Evolutionary conservation across 495 filamentous ascomycete species (phyloP).

Genomic region (Penicillium lagena): DNA sequence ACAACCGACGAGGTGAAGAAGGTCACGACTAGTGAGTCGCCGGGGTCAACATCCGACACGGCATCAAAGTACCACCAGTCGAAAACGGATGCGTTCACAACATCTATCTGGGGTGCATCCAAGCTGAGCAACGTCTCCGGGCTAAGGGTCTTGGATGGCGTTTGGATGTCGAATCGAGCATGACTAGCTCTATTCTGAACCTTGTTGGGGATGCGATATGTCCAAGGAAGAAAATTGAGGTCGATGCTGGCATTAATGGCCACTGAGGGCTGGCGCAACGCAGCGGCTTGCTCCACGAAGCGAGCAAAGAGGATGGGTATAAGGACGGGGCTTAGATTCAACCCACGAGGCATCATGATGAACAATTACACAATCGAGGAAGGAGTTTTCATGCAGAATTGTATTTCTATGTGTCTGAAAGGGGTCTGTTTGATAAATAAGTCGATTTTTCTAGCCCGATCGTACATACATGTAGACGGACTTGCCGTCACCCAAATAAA

Average conservation of each 20-base stretch:
- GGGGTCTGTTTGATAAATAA: too few species aligned
- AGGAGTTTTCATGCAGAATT: too few species aligned
- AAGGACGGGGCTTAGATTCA: too few species aligned
- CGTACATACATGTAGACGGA: too few species aligned
- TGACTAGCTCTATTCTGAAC: slow-evolving; percentile 6
- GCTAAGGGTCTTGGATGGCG: background rate
- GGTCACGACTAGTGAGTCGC: slow-evolving; percentile 16
- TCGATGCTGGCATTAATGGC: background rate
- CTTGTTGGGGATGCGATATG: slow-evolving; percentile 8
- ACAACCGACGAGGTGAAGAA: slow-evolving; percentile 19
- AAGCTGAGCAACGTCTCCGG: slow-evolving; percentile 8
- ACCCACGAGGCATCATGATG: too few species aligned
- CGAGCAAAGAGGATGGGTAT: too few species aligned
- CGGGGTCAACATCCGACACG: slow-evolving; percentile 11
- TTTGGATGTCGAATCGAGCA: slow-evolving; percentile 8
- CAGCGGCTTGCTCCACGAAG: too few species aligned
- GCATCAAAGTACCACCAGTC: slow-evolving; percentile 41
- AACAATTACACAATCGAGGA: too few species aligned
- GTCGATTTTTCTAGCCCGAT: too few species aligned
- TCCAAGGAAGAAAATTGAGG: background rate
- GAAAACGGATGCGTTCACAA: slow-evolving; percentile 23
- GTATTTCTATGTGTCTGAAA: too few species aligned
- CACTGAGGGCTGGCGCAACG: background rate
- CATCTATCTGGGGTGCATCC: slow-evolving; percentile 21
- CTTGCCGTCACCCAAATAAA: too few species aligned